A percentile compares a stretch with the other conserved stretches of the same genome.
Conservation (phyloP, 176 grass and related monocot species). For the Stipa capillata region DNA sequence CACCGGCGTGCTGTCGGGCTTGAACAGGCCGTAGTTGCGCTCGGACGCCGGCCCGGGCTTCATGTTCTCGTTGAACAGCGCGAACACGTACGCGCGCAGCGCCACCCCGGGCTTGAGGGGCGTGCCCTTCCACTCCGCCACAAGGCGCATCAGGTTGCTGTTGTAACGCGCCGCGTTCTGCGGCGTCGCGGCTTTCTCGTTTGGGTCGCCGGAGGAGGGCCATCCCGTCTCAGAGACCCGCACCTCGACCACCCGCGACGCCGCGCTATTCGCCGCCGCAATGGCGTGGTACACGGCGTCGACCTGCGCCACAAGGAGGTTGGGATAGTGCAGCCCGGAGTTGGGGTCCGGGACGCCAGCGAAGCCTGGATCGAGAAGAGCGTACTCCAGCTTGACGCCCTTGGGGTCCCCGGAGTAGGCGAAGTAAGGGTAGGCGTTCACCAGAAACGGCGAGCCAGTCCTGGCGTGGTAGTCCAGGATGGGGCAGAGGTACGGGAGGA, state of each 20-base stretch:
- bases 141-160: conserved; percentile 61
- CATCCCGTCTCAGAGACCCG: conserved; percentile 72
- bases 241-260: conserved; percentile 43
- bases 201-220: conserved; percentile 42
- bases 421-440: conserved; percentile 79
- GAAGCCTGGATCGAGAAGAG: conserved; percentile 38
- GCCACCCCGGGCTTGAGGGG: conserved; percentile 45
- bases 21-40: conserved; percentile 74
- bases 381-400: conserved; percentile 47
- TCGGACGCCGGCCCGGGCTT: conserved; percentile 60
- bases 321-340: conserved; percentile 51
- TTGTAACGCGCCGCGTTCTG: conserved; percentile 74
- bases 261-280: conserved; percentile 36
- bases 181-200: conserved; percentile 51
- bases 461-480: conserved; percentile 56
- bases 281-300: conserved; percentile 79
- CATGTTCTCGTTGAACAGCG: conserved; percentile 78
- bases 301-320: conserved; percentile 66
- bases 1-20: conserved; percentile 50
- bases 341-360: conserved; percentile 38
- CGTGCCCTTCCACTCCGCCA: conserved; percentile 57
- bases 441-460: conserved; percentile 54
- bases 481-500: conserved; percentile 48
- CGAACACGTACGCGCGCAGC: conserved; percentile 61
- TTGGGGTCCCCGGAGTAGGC: conserved; percentile 49